These are phyloP conservation scores for Vitis rupestris DNA, from an alignment of 164 flowering plant genomes.

Conservation along the genomic window DNA sequence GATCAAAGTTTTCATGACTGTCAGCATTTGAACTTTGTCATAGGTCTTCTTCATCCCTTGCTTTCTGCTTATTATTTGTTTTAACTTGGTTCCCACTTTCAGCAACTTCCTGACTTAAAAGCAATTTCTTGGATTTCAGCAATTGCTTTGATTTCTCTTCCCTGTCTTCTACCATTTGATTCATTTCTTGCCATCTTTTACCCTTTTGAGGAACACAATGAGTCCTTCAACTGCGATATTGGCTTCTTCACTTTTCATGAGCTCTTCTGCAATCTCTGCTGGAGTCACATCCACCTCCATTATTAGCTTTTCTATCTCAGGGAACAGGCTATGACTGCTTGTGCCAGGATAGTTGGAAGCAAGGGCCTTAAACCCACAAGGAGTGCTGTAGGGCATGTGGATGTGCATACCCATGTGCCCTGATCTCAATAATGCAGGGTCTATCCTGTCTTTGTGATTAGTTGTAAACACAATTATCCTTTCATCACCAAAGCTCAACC, in stretches of 20 bases:
- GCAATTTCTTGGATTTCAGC: too few species aligned
- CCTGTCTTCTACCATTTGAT: not conserved
- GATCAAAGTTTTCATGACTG: too few species aligned
- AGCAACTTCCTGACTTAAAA: too few species aligned
- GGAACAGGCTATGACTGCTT: not conserved
- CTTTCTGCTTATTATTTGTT: too few species aligned
- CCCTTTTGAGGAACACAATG: not conserved
- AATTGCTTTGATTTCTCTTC: not conserved
- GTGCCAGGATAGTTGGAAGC: constrained; percentile 20
- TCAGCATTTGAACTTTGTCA: too few species aligned
- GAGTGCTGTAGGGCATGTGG: constrained; percentile 25
- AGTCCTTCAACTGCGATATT: constrained; percentile 14
- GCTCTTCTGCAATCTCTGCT: constrained; percentile 30
- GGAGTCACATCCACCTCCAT: constrained; percentile 22
- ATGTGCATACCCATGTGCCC: constrained; percentile 31
- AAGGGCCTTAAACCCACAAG: constrained; percentile 17
- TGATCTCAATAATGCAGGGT: constrained; percentile 26
- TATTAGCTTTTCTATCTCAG: constrained; percentile 9
- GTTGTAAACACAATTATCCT: constrained; percentile 27
- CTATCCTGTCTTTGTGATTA: constrained; percentile 24
- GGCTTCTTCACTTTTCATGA: constrained; percentile 17
- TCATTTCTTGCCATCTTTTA: not conserved
- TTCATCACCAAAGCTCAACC: constrained; percentile 35
- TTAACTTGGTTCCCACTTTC: too few species aligned
- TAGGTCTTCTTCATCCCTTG: too few species aligned